A percentile compares a stretch with the other conserved stretches of the same genome.
Evolutionary conservation across 768 basidiomycete genomes (phyloP).

Genomic region (Clavulina sp.): DNA sequence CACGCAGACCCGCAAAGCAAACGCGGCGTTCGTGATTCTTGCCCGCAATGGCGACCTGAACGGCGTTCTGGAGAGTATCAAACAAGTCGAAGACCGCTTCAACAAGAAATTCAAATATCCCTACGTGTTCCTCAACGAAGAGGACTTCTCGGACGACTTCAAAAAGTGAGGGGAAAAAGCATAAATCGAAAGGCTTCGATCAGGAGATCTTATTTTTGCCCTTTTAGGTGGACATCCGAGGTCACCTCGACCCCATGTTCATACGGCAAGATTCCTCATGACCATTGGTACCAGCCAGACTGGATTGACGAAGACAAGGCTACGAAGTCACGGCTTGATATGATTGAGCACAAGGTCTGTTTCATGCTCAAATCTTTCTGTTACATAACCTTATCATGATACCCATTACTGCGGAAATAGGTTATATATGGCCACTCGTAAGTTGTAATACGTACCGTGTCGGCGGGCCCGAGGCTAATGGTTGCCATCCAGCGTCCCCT

Average conservation of each 20-base stretch:
- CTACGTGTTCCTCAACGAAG: conserved; percentile 75
- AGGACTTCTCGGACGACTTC: conserved; percentile 55
- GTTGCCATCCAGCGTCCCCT: conserved; percentile 22
- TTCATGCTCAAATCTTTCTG: background rate
- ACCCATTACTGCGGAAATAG: background rate
- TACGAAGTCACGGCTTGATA: conserved; percentile 33
- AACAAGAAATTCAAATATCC: conserved; percentile 63
- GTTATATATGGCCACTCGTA: conserved; percentile 10
- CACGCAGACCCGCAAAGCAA: conserved; percentile 41
- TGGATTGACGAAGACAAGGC: conserved; percentile 66
- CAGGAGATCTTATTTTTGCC: background rate
- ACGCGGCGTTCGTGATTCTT: conserved; percentile 70
- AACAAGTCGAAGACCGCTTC: conserved; percentile 75
- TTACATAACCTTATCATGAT: background rate
- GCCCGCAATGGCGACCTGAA: conserved; percentile 44
- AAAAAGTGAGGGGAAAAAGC: conserved; percentile 22
- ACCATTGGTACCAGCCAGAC: conserved; percentile 58
- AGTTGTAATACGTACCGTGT: background rate
- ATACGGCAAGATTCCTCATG: conserved; percentile 40
- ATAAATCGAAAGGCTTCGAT: background rate
- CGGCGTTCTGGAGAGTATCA: conserved; percentile 44
- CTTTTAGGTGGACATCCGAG: conserved; percentile 22
- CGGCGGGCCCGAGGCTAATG: background rate
- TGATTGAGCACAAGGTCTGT: conserved; percentile 37
- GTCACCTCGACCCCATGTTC: conserved; percentile 45